Percentiles rank a stretch among this genome's conserved stretches.
Evolutionary conservation across 306 rosid species (phyloP).

Genomic region (Comarum palustre): DNA sequence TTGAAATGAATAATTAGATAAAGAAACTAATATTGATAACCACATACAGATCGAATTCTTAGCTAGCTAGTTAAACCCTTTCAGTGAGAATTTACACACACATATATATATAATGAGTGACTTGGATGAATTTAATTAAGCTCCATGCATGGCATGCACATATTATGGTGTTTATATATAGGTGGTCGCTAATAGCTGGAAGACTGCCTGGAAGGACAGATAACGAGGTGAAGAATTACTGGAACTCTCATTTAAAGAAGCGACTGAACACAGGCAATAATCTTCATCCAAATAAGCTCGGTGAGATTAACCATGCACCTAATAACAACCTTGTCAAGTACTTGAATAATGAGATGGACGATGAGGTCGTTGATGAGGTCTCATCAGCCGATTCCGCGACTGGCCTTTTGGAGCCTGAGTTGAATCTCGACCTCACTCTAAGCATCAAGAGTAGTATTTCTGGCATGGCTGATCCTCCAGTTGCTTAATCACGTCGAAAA

Average conservation of each 20-base stretch:
- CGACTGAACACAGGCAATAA: conserved; percentile 5
- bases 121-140: background rate
- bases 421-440: conserved; percentile 41
- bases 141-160: background rate
- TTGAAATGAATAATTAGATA: background rate
- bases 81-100: background rate
- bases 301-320: background rate
- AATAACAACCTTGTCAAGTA: background rate
- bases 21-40: no score
- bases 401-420: conserved; percentile 23
- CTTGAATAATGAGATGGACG: background rate
- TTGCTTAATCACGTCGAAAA: background rate
- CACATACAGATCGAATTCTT: background rate
- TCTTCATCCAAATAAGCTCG: conserved; percentile 11
- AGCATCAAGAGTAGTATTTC: background rate
- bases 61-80: background rate
- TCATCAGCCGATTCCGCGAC: background rate
- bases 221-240: conserved; percentile 46
- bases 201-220: conserved; percentile 54
- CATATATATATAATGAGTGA: background rate
- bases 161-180: conserved; percentile 18
- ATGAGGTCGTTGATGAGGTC: background rate
- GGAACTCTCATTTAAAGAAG: conserved; percentile 41
- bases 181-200: conserved; percentile 56
- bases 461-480: background rate